Base-by-base conservation (phyloP, 768 basidiomycete species). In the Calocera viscosa region DNA sequence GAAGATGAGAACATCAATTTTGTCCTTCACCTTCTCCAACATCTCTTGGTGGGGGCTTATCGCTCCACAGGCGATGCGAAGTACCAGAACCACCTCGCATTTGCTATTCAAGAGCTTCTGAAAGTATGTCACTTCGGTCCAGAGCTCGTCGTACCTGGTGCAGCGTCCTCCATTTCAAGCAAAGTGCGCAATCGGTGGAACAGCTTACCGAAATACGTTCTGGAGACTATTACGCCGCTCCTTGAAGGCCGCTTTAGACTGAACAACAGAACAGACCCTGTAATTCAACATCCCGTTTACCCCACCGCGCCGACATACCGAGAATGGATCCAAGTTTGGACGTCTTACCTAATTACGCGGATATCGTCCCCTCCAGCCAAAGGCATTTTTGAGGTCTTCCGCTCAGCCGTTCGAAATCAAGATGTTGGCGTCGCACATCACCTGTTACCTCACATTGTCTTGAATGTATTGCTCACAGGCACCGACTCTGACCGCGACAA, bases 251-350 rank as follows among this genome's bases (percentile, higher is more conserved):
- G 83, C 39, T 91, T 85, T 73, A 80, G 81, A 2, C 76, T 87
- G 17, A 79, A 80, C 17, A 79, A 81, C 30, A 78, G 78, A 33
- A 69, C 74, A 1, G 68, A 72, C 1, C 66, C 72, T 1, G 72
- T 76, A 1, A 78, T 77, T 12, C 70, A 78, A 1, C 84, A 87
- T 69, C 94, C 95, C 1, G 86, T 98, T 66, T 99, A 97, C 76
- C 81, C 84, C 0, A 77, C 77, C 2, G 82, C 86, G 67, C 74
- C 83, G 1, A 95, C 92, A 0, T 99, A 97, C 76, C 86, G 94
- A 43, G 94, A 98, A 75, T 99, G 96, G 96, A 83, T 98, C 35
- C 93, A 95, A 70, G 74, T 83, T 0, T 98, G 94, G 93, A 86
- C 92, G 1, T 80, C 82, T 11, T 82, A 91, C 74, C 82, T 99